Conservation (phyloP, 2,329 filamentous ascomycete species). For the Rachicladosporium sp. region DNA sequence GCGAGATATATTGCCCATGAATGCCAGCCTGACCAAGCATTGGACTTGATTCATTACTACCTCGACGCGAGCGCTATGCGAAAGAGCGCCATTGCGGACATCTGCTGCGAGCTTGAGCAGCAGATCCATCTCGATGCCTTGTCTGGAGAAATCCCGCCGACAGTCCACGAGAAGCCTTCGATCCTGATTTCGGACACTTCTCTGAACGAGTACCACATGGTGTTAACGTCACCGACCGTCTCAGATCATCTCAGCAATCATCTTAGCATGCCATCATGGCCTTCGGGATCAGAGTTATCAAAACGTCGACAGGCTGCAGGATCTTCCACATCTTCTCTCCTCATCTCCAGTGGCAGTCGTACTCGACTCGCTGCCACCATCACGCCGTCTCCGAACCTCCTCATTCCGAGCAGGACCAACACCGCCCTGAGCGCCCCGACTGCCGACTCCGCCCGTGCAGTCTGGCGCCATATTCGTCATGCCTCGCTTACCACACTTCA, state of each 20-base stretch:
- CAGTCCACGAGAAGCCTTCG: conserved; percentile 7
- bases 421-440: neutral
- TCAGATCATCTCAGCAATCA: neutral
- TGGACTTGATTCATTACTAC: conserved; percentile 15
- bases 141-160: too few relatives aligned
- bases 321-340: too few relatives aligned
- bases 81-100: conserved; percentile 3
- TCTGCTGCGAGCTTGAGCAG: neutral
- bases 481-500: conserved; percentile 16
- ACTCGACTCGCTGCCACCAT: too few relatives aligned
- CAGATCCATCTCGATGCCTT: conserved; percentile 1
- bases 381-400: too few relatives aligned
- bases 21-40: conserved; percentile 11
- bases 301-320: too few relatives aligned
- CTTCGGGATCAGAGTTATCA: too few relatives aligned
- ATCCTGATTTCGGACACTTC: conserved; percentile 14
- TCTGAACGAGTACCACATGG: conserved; percentile 4
- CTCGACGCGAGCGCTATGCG: conserved; percentile 4
- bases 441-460: conserved; percentile 15
- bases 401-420: neutral
- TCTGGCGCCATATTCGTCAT: conserved; percentile 28
- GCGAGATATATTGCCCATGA: conserved; percentile 14
- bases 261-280: too few relatives aligned
- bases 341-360: too few relatives aligned
- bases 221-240: conserved; percentile 1